Conservation (phyloP, 495 filamentous ascomycete genomes). For the Aspergillus bertholletiae region DNA sequence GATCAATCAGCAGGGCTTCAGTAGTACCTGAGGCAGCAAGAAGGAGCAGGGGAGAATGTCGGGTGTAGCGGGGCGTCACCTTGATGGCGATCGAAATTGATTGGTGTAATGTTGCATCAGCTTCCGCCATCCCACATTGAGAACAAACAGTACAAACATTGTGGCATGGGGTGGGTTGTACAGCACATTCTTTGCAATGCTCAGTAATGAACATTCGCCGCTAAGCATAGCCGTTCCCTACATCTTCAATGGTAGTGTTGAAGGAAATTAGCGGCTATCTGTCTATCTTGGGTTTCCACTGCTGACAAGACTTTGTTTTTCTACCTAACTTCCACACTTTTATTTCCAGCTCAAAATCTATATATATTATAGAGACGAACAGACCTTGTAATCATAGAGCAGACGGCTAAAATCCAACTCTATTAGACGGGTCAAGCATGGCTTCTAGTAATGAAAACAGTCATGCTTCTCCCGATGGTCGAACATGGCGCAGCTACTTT, state of each 20-base stretch:
- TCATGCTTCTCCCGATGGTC: conserved; percentile 28
- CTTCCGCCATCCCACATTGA: conserved; percentile 1
- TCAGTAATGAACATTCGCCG: not conserved
- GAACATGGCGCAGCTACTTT: conserved; percentile 42
- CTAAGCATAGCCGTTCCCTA: not conserved
- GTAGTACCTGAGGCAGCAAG: not conserved
- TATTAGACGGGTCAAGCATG: not conserved
- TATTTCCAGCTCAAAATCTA: not conserved
- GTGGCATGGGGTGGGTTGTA: not conserved
- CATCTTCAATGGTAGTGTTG: not conserved
- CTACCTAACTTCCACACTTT: not conserved
- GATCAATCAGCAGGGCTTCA: too few species aligned
- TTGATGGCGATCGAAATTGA: not conserved
- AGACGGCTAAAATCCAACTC: not conserved
- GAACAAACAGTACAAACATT: conserved; percentile 5
- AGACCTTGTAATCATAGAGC: not conserved
- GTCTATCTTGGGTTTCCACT: not conserved
- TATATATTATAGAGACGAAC: not conserved
- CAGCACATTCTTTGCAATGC: not conserved
- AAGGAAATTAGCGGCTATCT: not conserved
- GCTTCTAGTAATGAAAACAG: conserved; percentile 15
- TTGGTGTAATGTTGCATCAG: conserved; percentile 5
- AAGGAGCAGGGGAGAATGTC: not conserved
- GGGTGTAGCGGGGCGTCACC: not conserved
- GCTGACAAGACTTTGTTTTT: not conserved